Conservation (phyloP, 2,329 filamentous ascomycete genomes). For the Pseudocercospora pini-densiflorae region DNA sequence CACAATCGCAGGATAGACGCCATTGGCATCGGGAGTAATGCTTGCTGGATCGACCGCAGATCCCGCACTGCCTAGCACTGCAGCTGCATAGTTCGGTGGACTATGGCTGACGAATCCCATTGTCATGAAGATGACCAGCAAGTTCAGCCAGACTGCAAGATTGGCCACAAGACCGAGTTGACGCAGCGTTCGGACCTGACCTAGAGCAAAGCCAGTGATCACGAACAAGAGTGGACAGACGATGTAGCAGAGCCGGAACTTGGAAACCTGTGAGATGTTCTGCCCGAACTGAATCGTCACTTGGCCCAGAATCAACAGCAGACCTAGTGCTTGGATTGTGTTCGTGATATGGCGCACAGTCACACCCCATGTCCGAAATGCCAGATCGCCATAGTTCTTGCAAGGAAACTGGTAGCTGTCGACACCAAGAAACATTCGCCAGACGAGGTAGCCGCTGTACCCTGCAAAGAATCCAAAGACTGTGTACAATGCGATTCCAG, state of each 20-base stretch:
- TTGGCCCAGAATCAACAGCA: constrained; percentile 57
- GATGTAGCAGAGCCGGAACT: constrained; percentile 54
- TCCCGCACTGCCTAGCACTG: constrained; percentile 27
- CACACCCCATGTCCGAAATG: constrained; percentile 46
- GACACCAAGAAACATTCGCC: constrained; percentile 45
- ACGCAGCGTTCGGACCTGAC: constrained; percentile 61
- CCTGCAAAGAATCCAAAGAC: constrained; percentile 43
- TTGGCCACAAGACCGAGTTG: constrained; percentile 62
- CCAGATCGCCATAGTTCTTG: constrained; percentile 49
- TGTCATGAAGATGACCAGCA: constrained; percentile 55
- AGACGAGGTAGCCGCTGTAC: constrained; percentile 32
- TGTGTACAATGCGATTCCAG: constrained; percentile 45
- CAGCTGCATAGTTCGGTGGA: constrained; percentile 52
- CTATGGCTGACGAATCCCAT: constrained; percentile 59
- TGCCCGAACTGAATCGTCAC: constrained; percentile 60
- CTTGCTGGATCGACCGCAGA: constrained; percentile 35
- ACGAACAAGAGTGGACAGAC: constrained; percentile 54
- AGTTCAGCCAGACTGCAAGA: constrained; percentile 59
- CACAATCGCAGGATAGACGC: constrained; percentile 24
- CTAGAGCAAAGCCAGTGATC: constrained; percentile 56
- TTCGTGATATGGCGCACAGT: constrained; percentile 46
- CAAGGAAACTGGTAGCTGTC: constrained; percentile 48
- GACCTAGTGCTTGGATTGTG: constrained; percentile 44
- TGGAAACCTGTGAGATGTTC: constrained; percentile 58
- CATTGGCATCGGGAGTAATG: constrained; percentile 18